These are phyloP conservation scores for Didymella segeticola DNA, from an alignment of 2,329 filamentous ascomycete genomes.

Conservation along the genomic window DNA sequence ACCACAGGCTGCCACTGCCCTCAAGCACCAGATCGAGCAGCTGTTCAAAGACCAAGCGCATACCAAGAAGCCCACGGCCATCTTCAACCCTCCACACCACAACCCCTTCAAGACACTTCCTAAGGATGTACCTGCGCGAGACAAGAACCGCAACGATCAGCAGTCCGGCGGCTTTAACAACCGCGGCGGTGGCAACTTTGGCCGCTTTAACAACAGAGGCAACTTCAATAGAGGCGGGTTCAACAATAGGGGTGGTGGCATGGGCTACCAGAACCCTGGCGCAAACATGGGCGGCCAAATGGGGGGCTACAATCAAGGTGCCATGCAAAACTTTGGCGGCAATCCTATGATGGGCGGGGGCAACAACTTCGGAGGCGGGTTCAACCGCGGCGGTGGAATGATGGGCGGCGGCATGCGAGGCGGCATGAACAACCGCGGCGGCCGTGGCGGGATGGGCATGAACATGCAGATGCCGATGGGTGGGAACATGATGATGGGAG, in stretches of 20 bases:
- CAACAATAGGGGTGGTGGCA: conserved; percentile 34
- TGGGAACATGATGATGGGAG: conserved; percentile 59
- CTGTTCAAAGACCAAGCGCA: conserved; percentile 64
- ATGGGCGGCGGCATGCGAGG: conserved; percentile 53
- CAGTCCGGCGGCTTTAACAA: conserved; percentile 44
- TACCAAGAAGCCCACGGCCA: conserved; percentile 71
- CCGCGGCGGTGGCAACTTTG: conserved; percentile 52
- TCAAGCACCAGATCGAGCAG: conserved; percentile 80
- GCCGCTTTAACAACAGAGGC: conserved; percentile 40
- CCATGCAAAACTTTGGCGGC: conserved; percentile 57
- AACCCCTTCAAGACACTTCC: conserved; percentile 93
- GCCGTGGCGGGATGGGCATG: conserved; percentile 48
- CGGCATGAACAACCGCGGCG: conserved; percentile 51
- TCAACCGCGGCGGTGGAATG: conserved; percentile 54
- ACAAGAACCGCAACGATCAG: conserved; percentile 67
- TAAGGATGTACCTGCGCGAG: conserved; percentile 81
- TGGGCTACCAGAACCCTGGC: conserved; percentile 17
- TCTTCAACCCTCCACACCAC: conserved; percentile 75
- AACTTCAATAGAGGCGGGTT: conserved; percentile 45
- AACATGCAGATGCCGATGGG: conserved; percentile 48
- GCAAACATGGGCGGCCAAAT: conserved; percentile 49
- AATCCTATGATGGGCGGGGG: conserved; percentile 42
- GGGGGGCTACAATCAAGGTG: conserved; percentile 53
- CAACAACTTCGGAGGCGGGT: conserved; percentile 48
- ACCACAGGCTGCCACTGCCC: conserved; percentile 82